Conservation (phyloP, 2,329 filamentous ascomycete species). For the Aurifilum marmelostoma region DNA sequence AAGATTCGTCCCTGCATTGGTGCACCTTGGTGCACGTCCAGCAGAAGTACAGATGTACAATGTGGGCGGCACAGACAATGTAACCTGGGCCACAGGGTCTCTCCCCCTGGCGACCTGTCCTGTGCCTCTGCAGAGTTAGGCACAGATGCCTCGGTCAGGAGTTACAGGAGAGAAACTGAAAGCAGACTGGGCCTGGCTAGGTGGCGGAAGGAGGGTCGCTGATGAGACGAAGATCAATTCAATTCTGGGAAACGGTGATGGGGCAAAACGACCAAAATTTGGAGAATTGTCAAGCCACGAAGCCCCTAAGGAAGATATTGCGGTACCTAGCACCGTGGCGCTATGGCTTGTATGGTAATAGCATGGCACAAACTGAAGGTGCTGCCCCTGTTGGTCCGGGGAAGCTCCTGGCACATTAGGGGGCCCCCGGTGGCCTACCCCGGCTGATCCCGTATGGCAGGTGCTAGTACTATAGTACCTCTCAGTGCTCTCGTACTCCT, state of each 20-base stretch:
- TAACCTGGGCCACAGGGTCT: background rate
- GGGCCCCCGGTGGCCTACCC: background rate
- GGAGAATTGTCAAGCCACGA: background rate
- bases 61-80: background rate
- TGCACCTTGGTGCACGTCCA: background rate
- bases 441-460: background rate
- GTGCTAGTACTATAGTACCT: background rate
- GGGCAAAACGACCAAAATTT: background rate
- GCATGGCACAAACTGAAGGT: no score
- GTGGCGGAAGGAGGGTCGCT: background rate
- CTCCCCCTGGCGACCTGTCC: no score
- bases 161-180: background rate
- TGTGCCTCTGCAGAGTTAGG: background rate
- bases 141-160: background rate
- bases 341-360: no score
- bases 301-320: background rate
- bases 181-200: background rate
- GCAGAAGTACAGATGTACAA: background rate
- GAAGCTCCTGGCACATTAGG: background rate
- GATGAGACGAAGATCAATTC: background rate
- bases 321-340: no score
- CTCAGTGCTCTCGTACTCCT: background rate
- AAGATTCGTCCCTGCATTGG: slow-evolving; percentile 4
- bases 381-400: background rate
- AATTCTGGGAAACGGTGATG: background rate